Base-by-base conservation (phyloP, 208 protist species). In the Trypanosoma grayi region DNA sequence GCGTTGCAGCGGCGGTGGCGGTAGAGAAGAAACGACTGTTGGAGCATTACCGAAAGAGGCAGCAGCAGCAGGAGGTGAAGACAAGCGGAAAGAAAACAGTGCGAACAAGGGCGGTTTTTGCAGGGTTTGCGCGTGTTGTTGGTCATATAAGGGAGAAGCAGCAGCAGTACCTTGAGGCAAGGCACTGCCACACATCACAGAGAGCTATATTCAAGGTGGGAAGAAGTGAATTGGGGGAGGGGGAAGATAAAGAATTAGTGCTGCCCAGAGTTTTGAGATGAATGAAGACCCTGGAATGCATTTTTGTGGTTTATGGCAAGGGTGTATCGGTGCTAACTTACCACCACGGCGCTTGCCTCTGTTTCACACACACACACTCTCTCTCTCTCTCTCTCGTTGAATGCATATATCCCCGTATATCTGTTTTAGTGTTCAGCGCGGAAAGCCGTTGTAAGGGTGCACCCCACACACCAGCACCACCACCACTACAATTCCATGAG, bases 1-100 rank as follows among this genome's bases (percentile, higher is more conserved):
- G 81, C 14, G 81, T 87, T 9, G 43, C 44, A 5, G 68, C 41
- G 13, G 77, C 64, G 18, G 63, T 87, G 47, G 61, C 70, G 16
- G 51, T 46, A 11, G 77, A 78, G 58, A 45, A 31, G 16, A 37
- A 27, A 20, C 61, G 69, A 24, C 43, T 68, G 13, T 65, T 67
- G n/a, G 27, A 39, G 13, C 60, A 62, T 2, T 18, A 40, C 3
- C 8, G 24, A 37, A 6, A 40, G 3, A 18, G 22, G 18, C 44
- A 10, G n/a, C 20, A 34, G 24, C 8, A 40, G 41, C 30, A 30
- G n/a, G 24, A 36, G 14, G 30, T 20, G 18, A 16, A 11, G 43
- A 34, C 30, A n/a, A 37, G 43, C 2, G 27, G 57, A 41, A 46
- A 41, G n/a, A 60, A 51, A 24, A 66, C 59, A 13, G 61, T 67